These are phyloP conservation scores for Geotrichum carabidarum DNA, from an alignment of 1,139 yeast genomes.

Conservation along the genomic window DNA sequence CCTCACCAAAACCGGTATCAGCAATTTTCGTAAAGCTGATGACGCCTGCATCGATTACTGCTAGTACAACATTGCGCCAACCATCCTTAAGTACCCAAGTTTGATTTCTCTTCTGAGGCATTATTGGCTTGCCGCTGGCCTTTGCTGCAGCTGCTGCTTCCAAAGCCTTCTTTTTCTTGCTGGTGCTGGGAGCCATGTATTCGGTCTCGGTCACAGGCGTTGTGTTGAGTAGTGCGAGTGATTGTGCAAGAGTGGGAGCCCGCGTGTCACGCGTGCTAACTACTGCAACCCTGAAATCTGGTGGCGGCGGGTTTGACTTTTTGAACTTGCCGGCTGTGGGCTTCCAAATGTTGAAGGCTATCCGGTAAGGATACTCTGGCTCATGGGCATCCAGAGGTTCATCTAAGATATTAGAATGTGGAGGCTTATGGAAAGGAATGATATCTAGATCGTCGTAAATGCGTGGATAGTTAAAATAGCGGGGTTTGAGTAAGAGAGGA, in stretches of 20 bases:
- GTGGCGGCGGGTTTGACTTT: conserved; percentile 62
- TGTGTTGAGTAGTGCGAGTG: conserved; percentile 33
- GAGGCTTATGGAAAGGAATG: conserved; percentile 26
- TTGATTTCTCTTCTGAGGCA: conserved; percentile 26
- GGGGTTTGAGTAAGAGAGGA: conserved; percentile 3
- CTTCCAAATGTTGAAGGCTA: conserved; percentile 73
- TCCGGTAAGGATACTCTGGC: conserved; percentile 24
- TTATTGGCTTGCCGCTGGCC: conserved; percentile 22
- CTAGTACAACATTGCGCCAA: conserved; percentile 50
- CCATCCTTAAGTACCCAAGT: conserved; percentile 45
- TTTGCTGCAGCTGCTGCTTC: conserved; percentile 26
- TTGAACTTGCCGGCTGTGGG: conserved; percentile 62
- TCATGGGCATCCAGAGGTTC: conserved; percentile 1
- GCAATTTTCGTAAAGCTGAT: conserved; percentile 59
- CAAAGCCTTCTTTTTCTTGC: conserved; percentile 19
- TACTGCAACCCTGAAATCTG: conserved; percentile 71
- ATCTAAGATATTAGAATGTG: conserved; percentile 17
- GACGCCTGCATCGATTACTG: conserved; percentile 67
- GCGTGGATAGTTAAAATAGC: conserved; percentile 21
- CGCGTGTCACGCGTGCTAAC: conserved; percentile 46
- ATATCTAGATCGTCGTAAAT: conserved; percentile 25
- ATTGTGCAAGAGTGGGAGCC: conserved; percentile 50
- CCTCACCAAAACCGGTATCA: conserved; percentile 50
- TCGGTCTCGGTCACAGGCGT: conserved; percentile 27
- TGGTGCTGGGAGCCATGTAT: conserved; percentile 21